Percentiles rank a stretch among this genome's conserved stretches.
phyloP scores from a whole-genome alignment of 192 early-diverging fungal species.

The Paraglomus brasilianum region DNA sequence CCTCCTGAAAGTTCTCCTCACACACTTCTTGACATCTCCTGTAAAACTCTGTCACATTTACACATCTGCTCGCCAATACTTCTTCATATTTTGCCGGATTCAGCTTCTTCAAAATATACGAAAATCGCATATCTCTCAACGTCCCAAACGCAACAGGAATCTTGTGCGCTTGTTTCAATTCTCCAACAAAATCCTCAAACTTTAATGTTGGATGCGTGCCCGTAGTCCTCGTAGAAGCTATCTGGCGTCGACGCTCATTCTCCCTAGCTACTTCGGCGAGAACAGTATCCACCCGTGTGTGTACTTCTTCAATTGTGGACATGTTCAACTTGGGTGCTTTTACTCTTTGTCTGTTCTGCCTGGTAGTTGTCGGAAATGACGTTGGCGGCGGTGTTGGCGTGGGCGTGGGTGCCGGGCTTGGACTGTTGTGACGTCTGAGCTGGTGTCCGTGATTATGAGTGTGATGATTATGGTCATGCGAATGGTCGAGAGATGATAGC shows the following conservation, averaged over 20 bases:
- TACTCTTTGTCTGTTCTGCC: slow-evolving; percentile 15
- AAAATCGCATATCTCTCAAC: slow-evolving; percentile 30
- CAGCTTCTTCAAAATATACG: slow-evolving; percentile 30
- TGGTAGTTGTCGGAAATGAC: neutral
- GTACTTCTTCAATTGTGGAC: slow-evolving; percentile 33
- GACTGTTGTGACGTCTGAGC: too few relatives aligned
- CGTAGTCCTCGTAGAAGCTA: neutral
- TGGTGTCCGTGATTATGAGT: neutral
- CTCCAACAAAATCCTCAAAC: slow-evolving; percentile 32
- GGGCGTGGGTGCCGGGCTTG: too few relatives aligned
- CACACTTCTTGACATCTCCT: slow-evolving; percentile 30
- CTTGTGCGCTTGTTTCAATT: slow-evolving; percentile 25
- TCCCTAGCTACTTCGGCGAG: slow-evolving; percentile 9
- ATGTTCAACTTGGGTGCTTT: slow-evolving; percentile 33
- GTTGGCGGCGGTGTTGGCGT: neutral
- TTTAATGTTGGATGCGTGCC: slow-evolving; percentile 4
- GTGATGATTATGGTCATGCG: slow-evolving; percentile 1
- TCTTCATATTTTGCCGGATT: slow-evolving; percentile 2
- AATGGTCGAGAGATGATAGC: neutral
- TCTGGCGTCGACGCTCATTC: slow-evolving; percentile 27
- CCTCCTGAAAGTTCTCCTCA: slow-evolving; percentile 30
- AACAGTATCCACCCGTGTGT: slow-evolving; percentile 24
- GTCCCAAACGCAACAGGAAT: slow-evolving; percentile 33
- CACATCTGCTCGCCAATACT: slow-evolving; percentile 2
- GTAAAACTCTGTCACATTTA: slow-evolving; percentile 33